phyloP scores from a whole-genome alignment of 495 filamentous ascomycete genomes.

The Penicillium arizonense region DNA sequence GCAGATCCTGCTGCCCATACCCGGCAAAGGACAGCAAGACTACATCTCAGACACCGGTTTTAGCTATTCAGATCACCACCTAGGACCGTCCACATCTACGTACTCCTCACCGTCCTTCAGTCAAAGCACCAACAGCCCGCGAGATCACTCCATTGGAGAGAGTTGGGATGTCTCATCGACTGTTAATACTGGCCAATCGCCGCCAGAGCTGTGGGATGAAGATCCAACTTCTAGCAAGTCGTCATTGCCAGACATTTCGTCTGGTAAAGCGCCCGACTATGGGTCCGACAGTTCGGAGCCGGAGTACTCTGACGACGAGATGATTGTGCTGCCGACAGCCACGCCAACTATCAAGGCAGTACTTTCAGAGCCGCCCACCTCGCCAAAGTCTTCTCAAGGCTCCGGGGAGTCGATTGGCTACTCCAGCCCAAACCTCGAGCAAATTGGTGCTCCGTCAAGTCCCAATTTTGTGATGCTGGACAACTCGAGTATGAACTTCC shows the following conservation, averaged over 20 bases:
- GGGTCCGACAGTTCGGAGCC: constrained; percentile 23
- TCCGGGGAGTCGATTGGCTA: constrained; percentile 24
- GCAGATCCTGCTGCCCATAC: constrained; percentile 48
- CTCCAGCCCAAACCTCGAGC: constrained; percentile 45
- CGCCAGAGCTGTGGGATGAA: constrained; percentile 45
- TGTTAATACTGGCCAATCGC: constrained; percentile 39
- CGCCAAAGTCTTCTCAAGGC: constrained; percentile 13
- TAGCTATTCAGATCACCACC: constrained; percentile 17
- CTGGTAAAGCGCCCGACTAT: constrained; percentile 23
- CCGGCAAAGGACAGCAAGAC: constrained; percentile 41
- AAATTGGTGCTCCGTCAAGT: constrained; percentile 44
- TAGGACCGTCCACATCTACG: constrained; percentile 20
- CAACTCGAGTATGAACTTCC: constrained; percentile 43
- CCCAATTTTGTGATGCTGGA: constrained; percentile 45
- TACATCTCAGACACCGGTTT: constrained; percentile 37
- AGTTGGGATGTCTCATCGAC: constrained; percentile 44
- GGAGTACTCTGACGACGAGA: constrained; percentile 41
- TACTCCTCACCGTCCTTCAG: constrained; percentile 30
- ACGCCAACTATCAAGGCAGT: constrained; percentile 46
- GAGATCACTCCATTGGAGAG: constrained; percentile 32
- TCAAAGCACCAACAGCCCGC: constrained; percentile 26
- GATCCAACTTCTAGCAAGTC: constrained; percentile 44
- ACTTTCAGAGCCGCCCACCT: constrained; percentile 27
- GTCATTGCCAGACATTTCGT: constrained; percentile 34
- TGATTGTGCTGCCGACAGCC: constrained; percentile 30